phyloP scores from a whole-genome alignment of 129 eudicot species.

The Gnaphalium uliginosum region DNA sequence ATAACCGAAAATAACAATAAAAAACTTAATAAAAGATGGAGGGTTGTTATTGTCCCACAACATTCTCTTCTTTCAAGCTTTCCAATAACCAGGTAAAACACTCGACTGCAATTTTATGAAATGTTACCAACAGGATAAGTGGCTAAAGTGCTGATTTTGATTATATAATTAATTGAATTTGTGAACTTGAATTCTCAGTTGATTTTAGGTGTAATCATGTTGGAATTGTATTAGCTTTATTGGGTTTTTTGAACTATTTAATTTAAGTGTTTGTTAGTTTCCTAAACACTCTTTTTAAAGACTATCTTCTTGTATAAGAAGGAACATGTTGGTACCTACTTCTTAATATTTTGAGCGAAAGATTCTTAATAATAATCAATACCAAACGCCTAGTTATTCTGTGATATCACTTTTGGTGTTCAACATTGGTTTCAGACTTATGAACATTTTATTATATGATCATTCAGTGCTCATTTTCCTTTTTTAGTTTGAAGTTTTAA shows the following conservation, averaged over 20 bases:
- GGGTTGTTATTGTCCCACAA: conserved; percentile 10
- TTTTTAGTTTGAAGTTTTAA: too few relatives aligned
- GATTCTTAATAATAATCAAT: too few relatives aligned
- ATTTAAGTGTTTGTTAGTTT: background rate
- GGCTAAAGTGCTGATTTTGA: background rate
- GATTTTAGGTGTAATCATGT: background rate
- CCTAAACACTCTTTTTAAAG: too few relatives aligned
- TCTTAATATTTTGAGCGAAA: too few relatives aligned
- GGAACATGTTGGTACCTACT: background rate
- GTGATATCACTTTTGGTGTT: too few relatives aligned
- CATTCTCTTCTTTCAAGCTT: background rate
- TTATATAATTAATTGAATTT: background rate
- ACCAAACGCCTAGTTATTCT: too few relatives aligned
- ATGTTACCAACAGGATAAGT: background rate
- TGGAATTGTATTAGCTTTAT: background rate
- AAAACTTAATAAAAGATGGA: background rate
- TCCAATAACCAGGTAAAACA: background rate
- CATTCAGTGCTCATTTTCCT: too few relatives aligned
- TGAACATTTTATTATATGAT: too few relatives aligned
- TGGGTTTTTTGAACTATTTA: background rate
- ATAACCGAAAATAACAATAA: too few relatives aligned
- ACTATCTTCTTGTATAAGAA: background rate
- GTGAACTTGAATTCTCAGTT: background rate
- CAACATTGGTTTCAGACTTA: too few relatives aligned
- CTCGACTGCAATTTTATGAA: background rate